phyloP scores from a whole-genome alignment of 2,329 filamentous ascomycete genomes.

The Aureobasidium lini region DNA sequence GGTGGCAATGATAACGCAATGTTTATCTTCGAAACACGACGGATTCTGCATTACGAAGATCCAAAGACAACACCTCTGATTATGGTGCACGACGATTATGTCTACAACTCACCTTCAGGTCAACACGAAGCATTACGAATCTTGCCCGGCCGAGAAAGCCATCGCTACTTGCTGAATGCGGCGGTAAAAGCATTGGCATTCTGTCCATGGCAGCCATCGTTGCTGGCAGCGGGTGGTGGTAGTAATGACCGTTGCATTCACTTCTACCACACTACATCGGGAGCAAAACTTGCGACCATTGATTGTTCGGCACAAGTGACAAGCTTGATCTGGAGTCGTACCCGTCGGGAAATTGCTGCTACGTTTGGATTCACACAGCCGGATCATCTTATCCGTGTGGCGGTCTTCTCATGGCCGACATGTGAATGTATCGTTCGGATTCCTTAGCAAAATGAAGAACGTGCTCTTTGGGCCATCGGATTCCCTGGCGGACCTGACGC shows the following conservation, averaged over 20 bases:
- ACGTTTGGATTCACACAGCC: constrained; percentile 92
- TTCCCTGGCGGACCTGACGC: constrained; percentile 60
- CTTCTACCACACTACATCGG: constrained; percentile 84
- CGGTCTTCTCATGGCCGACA: constrained; percentile 89
- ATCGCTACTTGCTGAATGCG: constrained; percentile 71
- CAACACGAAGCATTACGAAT: constrained; percentile 26
- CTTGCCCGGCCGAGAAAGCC: constrained; percentile 44
- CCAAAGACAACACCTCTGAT: constrained; percentile 12
- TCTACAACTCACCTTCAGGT: constrained; percentile 14
- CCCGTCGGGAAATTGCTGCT: constrained; percentile 76
- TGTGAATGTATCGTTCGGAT: constrained; percentile 80
- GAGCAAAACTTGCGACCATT: constrained; percentile 79
- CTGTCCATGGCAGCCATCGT: constrained; percentile 82
- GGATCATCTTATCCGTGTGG: constrained; percentile 81
- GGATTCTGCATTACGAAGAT: constrained; percentile 39
- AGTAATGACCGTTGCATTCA: constrained; percentile 93
- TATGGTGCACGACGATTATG: constrained; percentile 16
- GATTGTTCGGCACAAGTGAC: constrained; percentile 91
- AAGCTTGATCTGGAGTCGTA: constrained; percentile 81
- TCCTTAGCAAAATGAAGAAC: constrained; percentile 70
- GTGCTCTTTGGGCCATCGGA: constrained; percentile 79
- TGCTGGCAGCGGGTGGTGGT: constrained; percentile 86
- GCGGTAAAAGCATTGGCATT: constrained; percentile 97
- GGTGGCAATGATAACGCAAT: constrained; percentile 91
- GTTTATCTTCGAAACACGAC: constrained; percentile 65